These are phyloP conservation scores for Naganishia kalamii DNA, from an alignment of 768 basidiomycete genomes.

Conservation along the genomic window DNA sequence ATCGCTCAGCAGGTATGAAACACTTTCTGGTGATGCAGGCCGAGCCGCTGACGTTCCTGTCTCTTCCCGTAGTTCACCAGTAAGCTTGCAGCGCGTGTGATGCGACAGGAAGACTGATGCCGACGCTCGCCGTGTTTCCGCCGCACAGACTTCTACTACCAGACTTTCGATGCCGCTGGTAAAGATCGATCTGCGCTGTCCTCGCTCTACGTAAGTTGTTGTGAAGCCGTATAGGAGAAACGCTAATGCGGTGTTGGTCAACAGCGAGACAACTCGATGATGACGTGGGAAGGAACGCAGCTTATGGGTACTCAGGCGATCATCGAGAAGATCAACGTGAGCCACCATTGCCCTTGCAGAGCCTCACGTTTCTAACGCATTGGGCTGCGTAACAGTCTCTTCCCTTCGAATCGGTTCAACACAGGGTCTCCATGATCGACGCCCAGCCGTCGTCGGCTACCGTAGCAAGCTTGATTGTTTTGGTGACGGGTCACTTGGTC, in stretches of 20 bases:
- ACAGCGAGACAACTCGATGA: constrained; percentile 74
- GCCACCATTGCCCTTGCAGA: constrained; percentile 30
- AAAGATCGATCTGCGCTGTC: constrained; percentile 54
- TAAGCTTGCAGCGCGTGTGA: constrained; percentile 18
- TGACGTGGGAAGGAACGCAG: constrained; percentile 67
- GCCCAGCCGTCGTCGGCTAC: constrained; percentile 71
- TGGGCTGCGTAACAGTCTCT: constrained; percentile 53
- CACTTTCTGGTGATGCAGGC: not conserved
- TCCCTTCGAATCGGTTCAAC: constrained; percentile 73
- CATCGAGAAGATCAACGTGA: constrained; percentile 73
- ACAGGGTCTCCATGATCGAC: constrained; percentile 75
- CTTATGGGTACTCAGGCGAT: constrained; percentile 53
- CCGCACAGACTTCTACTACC: constrained; percentile 70
- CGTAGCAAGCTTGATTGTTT: constrained; percentile 61
- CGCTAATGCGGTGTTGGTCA: constrained; percentile 7
- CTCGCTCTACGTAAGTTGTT: constrained; percentile 67
- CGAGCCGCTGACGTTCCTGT: not conserved
- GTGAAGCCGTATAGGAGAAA: constrained; percentile 18
- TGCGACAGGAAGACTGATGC: not conserved
- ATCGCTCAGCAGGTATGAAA: constrained; percentile 60
- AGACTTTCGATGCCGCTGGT: constrained; percentile 56
- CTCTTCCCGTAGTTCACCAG: constrained; percentile 35
- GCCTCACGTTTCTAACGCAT: not conserved
- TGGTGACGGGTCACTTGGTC: constrained; percentile 77
- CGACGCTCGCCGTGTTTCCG: not conserved